A percentile compares a stretch with the other conserved stretches of the same genome.
These are phyloP conservation scores for Podaxis sp. DNA, from an alignment of 768 basidiomycete genomes.

Conservation along the genomic window DNA sequence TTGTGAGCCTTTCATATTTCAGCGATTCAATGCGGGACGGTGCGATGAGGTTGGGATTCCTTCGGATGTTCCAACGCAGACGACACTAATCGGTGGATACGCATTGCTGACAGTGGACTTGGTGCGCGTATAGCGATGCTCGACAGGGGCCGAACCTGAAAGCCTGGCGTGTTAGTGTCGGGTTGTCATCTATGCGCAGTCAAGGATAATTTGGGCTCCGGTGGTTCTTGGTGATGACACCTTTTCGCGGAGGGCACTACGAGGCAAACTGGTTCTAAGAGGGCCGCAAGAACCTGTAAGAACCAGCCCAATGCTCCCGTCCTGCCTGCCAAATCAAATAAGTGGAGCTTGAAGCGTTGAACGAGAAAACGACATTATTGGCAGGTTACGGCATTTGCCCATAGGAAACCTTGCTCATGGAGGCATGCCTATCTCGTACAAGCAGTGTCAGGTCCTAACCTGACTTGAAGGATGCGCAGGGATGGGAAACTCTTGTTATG, in stretches of 20 bases:
- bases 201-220: slow-evolving; percentile 26
- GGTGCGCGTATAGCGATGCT: slow-evolving; percentile 65
- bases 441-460: slow-evolving; percentile 49
- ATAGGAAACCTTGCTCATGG: slow-evolving; percentile 79
- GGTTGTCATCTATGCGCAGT: slow-evolving; percentile 64
- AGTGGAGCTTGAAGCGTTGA: slow-evolving; percentile 41
- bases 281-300: slow-evolving; percentile 38
- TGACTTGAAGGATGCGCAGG: slow-evolving; percentile 62
- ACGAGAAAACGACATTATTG: slow-evolving; percentile 49
- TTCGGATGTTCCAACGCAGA: slow-evolving; percentile 66
- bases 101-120: slow-evolving; percentile 52
- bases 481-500: slow-evolving; percentile 43
- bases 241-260: too few relatives aligned
- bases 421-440: slow-evolving; percentile 53
- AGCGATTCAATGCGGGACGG: slow-evolving; percentile 59
- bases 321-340: slow-evolving; percentile 60
- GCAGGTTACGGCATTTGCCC: slow-evolving; percentile 59
- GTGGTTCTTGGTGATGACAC: too few relatives aligned
- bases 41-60: slow-evolving; percentile 46
- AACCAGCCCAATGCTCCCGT: slow-evolving; percentile 72
- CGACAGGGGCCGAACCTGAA: slow-evolving; percentile 56
- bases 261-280: slow-evolving; percentile 14
- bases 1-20: too few relatives aligned
- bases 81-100: slow-evolving; percentile 57
- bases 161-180: slow-evolving; percentile 66